These are phyloP conservation scores for Ustilago tritici DNA, from an alignment of 1,284 basidiomycete genomes.

Conservation along the genomic window DNA sequence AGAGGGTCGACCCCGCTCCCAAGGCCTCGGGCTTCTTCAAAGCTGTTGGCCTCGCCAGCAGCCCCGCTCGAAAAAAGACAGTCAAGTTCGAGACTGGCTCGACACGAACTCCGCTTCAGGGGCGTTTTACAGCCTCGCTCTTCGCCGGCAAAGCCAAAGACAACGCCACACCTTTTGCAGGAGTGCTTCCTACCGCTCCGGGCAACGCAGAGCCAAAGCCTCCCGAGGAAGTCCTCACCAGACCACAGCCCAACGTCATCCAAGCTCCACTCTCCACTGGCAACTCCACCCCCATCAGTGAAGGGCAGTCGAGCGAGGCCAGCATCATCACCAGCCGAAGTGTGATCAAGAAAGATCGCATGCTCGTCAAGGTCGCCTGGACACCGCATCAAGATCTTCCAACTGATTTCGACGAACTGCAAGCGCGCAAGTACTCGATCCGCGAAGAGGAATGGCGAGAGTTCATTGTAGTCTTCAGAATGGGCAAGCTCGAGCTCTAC, in stretches of 20 bases:
- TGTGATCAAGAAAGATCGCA: conserved; percentile 77
- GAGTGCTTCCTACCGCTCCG: conserved; percentile 1
- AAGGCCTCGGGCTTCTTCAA: conserved; percentile 16
- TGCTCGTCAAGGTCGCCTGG: conserved; percentile 81
- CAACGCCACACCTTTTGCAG: background rate
- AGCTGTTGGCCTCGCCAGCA: conserved; percentile 14
- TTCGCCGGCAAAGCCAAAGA: conserved; percentile 38
- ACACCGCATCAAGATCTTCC: conserved; percentile 74
- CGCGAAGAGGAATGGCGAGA: conserved; percentile 80
- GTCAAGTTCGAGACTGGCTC: conserved; percentile 51
- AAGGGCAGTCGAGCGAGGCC: conserved; percentile 14
- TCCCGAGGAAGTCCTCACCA: conserved; percentile 58
- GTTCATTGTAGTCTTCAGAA: conserved; percentile 82
- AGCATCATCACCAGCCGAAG: conserved; percentile 46
- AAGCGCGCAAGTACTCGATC: conserved; percentile 74
- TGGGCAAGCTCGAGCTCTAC: conserved; percentile 80
- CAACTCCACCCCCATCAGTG: conserved; percentile 8
- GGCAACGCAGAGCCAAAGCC: conserved; percentile 56
- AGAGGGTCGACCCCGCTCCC: background rate
- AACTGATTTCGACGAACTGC: conserved; percentile 77
- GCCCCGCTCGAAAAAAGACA: conserved; percentile 36
- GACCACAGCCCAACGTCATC: conserved; percentile 38
- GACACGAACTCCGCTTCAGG: conserved; percentile 18
- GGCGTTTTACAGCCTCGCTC: conserved; percentile 43
- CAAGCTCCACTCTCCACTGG: conserved; percentile 1